A percentile compares a stretch with the other conserved stretches of the same genome.
These are phyloP conservation scores for Aspergillus sp. DNA, from an alignment of 2,329 filamentous ascomycete species.

Conservation along the genomic window DNA sequence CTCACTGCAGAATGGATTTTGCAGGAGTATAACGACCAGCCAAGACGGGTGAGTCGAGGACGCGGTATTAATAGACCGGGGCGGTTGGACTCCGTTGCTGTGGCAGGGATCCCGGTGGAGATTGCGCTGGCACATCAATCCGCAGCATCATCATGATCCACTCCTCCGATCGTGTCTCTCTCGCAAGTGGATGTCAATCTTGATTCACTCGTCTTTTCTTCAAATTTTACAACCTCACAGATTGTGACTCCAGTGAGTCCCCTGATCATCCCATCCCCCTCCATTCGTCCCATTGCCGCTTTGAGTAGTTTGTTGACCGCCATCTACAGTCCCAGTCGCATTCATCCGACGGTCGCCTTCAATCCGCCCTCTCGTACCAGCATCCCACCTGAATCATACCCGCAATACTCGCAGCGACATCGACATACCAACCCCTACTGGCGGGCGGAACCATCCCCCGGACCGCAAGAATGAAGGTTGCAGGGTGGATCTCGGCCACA, in stretches of 20 bases:
- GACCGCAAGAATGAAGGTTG: slow-evolving; percentile 32
- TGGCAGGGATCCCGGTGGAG: slow-evolving; percentile 34
- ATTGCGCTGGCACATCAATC: slow-evolving; percentile 20
- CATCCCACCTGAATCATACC: neutral
- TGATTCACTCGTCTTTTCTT: neutral
- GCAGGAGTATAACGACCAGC: too few species aligned
- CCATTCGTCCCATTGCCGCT: slow-evolving; percentile 20
- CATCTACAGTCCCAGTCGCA: neutral
- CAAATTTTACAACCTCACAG: neutral
- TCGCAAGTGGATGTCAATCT: neutral
- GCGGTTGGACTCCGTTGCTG: slow-evolving; percentile 29
- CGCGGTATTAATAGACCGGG: neutral
- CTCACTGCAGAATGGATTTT: too few species aligned
- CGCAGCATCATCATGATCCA: slow-evolving; percentile 4
- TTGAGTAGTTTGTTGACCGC: slow-evolving; percentile 37
- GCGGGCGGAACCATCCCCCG: slow-evolving; percentile 14
- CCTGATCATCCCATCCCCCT: neutral
- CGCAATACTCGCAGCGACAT: too few species aligned
- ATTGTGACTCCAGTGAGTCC: neutral
- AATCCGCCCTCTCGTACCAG: too few species aligned
- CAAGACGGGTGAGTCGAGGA: too few species aligned
- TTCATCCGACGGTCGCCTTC: too few species aligned
- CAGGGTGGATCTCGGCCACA: slow-evolving; percentile 30
- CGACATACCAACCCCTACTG: neutral
- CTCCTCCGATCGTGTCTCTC: neutral